Percentiles rank a stretch among this genome's conserved stretches.
These are phyloP conservation scores for Lophium mytilinum DNA, from an alignment of 495 filamentous ascomycete genomes.

Conservation along the genomic window DNA sequence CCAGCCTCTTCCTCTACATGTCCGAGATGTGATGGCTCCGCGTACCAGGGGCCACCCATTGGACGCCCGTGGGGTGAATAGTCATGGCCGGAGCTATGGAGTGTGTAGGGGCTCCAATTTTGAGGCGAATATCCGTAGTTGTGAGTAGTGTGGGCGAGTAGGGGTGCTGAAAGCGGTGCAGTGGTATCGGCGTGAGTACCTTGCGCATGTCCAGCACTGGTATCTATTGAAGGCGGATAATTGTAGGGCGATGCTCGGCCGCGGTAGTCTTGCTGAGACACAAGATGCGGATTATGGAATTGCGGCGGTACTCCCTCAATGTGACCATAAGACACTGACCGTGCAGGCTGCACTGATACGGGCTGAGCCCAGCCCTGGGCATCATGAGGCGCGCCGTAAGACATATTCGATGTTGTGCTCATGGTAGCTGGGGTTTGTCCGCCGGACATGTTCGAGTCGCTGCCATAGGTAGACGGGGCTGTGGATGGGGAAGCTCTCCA, in stretches of 20 bases:
- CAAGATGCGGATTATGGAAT: slow-evolving; percentile 7
- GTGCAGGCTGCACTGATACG: slow-evolving; percentile 9
- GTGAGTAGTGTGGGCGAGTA: not conserved
- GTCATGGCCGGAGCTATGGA: not conserved
- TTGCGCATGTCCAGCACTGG: slow-evolving; percentile 6
- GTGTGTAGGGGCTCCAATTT: not conserved
- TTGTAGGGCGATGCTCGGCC: slow-evolving; percentile 17
- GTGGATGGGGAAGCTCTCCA: slow-evolving; percentile 22
- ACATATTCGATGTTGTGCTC: slow-evolving; percentile 15
- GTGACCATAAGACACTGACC: slow-evolving; percentile 32
- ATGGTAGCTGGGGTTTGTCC: slow-evolving; percentile 19
- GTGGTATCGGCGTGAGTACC: not conserved
- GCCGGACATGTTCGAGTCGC: slow-evolving; percentile 21
- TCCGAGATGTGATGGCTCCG: not conserved
- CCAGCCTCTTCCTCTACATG: not conserved
- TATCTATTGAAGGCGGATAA: slow-evolving; percentile 19
- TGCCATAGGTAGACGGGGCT: slow-evolving; percentile 19
- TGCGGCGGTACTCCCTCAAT: slow-evolving; percentile 24
- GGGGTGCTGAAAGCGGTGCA: not conserved
- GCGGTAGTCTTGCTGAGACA: slow-evolving; percentile 17
- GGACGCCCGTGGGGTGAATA: not conserved
- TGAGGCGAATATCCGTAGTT: not conserved
- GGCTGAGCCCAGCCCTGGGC: slow-evolving; percentile 12
- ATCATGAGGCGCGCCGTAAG: slow-evolving; percentile 16
- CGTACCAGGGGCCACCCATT: not conserved